These are phyloP conservation scores for Ustulina deusta DNA, from an alignment of 2,329 filamentous ascomycete species.

Conservation along the genomic window DNA sequence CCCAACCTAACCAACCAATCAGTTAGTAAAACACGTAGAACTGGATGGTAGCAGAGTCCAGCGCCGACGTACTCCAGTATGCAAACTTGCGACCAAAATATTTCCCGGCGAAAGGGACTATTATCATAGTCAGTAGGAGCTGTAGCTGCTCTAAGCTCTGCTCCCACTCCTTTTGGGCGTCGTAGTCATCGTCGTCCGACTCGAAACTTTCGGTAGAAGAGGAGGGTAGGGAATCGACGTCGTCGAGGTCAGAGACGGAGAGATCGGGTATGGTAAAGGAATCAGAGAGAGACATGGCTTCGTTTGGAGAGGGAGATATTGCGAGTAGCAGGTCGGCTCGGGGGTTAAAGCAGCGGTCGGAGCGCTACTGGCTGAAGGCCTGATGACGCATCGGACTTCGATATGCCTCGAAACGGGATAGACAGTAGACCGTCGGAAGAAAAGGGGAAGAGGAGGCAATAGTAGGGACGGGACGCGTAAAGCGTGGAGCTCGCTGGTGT, in stretches of 20 bases:
- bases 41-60: background rate
- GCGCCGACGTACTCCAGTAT: constrained; percentile 84
- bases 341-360: constrained; percentile 36
- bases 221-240: constrained; percentile 74
- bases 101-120: constrained; percentile 94
- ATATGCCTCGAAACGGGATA: background rate
- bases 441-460: background rate
- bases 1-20: constrained; percentile 78
- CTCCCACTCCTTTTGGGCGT: constrained; percentile 95
- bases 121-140: constrained; percentile 90
- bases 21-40: constrained; percentile 27
- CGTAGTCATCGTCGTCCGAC: constrained; percentile 75
- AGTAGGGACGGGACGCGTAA: constrained; percentile 4
- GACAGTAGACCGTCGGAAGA: background rate
- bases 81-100: constrained; percentile 95
- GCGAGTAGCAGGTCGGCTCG: constrained; percentile 17
- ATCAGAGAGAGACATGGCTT: constrained; percentile 56
- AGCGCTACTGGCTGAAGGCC: constrained; percentile 43
- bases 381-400: constrained; percentile 44
- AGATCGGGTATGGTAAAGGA: constrained; percentile 65
- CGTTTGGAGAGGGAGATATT: constrained; percentile 44
- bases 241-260: constrained; percentile 64
- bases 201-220: constrained; percentile 62
- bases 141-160: constrained; percentile 94
- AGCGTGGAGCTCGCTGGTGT: constrained; percentile 18